Evolutionary conservation across 441 rosid genomes (phyloP).

Genomic region (Gossypium laxum): DNA sequence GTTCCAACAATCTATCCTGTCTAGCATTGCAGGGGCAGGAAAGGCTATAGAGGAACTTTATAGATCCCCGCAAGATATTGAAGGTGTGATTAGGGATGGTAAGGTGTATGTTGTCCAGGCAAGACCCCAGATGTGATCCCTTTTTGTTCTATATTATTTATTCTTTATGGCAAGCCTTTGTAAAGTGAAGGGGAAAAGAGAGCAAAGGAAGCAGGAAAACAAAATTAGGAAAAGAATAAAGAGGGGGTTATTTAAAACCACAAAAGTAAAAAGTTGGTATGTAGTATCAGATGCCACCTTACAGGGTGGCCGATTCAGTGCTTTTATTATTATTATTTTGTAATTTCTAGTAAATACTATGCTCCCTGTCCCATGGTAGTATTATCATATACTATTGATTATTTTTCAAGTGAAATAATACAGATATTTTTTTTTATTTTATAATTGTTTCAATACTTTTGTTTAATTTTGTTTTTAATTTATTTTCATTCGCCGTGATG

Average conservation of each 20-base stretch:
- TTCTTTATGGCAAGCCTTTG: slow-evolving; percentile 8
- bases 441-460: not conserved
- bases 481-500: no score
- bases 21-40: slow-evolving; percentile 73
- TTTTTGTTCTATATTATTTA: not conserved
- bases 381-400: not conserved
- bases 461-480: no score
- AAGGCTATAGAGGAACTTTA: slow-evolving; percentile 68
- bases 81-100: slow-evolving; percentile 83
- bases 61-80: slow-evolving; percentile 85
- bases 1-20: slow-evolving; percentile 56
- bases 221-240: not conserved
- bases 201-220: not conserved
- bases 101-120: slow-evolving; percentile 87
- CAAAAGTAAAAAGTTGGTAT: not conserved
- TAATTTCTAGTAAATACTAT: not conserved
- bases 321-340: not conserved
- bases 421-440: not conserved
- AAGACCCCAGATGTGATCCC: slow-evolving; percentile 78
- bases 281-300: not conserved
- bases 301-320: not conserved
- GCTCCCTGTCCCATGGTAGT: not conserved
- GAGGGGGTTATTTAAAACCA: not conserved
- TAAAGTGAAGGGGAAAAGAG: not conserved
- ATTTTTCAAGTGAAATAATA: not conserved